Evolutionary conservation across 768 basidiomycete species (phyloP), one percentile per base, ranked within the genome.

Genomic region (Tephrocybe sp.): DNA sequence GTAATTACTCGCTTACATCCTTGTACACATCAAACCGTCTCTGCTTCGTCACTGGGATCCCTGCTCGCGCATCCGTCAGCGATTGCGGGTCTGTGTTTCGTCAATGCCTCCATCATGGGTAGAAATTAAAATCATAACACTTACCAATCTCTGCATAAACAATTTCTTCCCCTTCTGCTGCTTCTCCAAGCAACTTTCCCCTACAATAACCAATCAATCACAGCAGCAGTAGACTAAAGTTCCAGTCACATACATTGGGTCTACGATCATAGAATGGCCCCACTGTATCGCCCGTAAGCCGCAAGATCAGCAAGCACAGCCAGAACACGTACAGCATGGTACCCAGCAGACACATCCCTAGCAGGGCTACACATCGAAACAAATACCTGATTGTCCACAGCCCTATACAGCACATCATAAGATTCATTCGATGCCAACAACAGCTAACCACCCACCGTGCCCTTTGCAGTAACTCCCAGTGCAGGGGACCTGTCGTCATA

Each of bases 361-460:
- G 97, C 95, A 24, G 94, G 94, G 49, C 93, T 97, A 63, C 93
- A 95, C 92, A 94, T 95, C 1, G 89, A 79, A 54, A 97, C 82
- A 70, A 81, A 99, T n/a, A 98, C 81, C 68, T 98, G 94, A 61
- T 98, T 97, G 64, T 99, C 97, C 19, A 94, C 80, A 5, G 97
- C 97, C 49, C 94, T 94, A 58, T 18, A 55, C n/a, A 11, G 44
- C 43, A n/a, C n/a, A 45, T 25, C 22, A n/a, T 48, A 12, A 51
- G 11, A 18, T 0, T 50, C 15, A 36, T 7, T 25, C 21, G n/a
- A 39, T 27, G 55, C 11, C 39, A 3, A 27, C 27, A 25, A n/a
- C 33, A 37, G 13, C n/a, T 7, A 12, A n/a, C 37, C 44, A 65
- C 75, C n/a, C 61, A 88, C 91, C 93, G 74, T 48, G 86, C 84